These are phyloP conservation scores for Suillus weaverae DNA, from an alignment of 768 basidiomycete genomes.

Conservation along the genomic window DNA sequence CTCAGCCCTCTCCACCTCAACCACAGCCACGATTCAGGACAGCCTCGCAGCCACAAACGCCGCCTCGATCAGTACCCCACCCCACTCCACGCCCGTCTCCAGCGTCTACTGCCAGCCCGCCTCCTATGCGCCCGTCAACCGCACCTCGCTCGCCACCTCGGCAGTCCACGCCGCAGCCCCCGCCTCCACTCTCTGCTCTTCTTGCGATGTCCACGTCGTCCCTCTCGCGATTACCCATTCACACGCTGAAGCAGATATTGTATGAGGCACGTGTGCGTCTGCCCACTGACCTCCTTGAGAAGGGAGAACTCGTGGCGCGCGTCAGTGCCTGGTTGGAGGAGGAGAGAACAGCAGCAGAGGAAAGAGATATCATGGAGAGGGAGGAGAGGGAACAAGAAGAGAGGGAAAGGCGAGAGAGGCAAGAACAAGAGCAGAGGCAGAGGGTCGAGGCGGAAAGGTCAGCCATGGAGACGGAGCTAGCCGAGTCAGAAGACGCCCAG, in stretches of 20 bases:
- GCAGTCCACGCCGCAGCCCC: constrained; percentile 35
- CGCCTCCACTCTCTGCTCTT: constrained; percentile 63
- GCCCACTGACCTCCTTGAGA: constrained; percentile 65
- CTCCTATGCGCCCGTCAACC: constrained; percentile 13
- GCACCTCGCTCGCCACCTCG: constrained; percentile 26
- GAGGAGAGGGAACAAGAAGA: constrained; percentile 23
- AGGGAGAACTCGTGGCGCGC: constrained; percentile 76
- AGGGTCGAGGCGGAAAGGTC: constrained; percentile 5
- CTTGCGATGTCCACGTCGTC: constrained; percentile 58
- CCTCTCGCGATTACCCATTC: constrained; percentile 63
- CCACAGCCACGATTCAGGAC: constrained; percentile 17
- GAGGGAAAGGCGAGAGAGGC: constrained; percentile 11
- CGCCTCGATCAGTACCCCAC: not conserved
- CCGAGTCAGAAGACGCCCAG: constrained; percentile 8
- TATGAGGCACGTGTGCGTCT: constrained; percentile 77
- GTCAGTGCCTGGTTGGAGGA: constrained; percentile 64
- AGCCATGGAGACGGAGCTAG: not conserved
- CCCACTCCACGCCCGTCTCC: constrained; percentile 10
- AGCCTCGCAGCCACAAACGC: constrained; percentile 13
- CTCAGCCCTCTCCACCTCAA: constrained; percentile 10
- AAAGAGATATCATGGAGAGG: constrained; percentile 31
- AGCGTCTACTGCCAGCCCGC: constrained; percentile 14
- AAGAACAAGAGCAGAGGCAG: constrained; percentile 16
- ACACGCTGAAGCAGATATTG: constrained; percentile 74
- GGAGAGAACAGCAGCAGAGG: constrained; percentile 52